Evolutionary conservation across 139 green algal species (phyloP).

Genomic region (Protoeuglena noctilucae): DNA sequence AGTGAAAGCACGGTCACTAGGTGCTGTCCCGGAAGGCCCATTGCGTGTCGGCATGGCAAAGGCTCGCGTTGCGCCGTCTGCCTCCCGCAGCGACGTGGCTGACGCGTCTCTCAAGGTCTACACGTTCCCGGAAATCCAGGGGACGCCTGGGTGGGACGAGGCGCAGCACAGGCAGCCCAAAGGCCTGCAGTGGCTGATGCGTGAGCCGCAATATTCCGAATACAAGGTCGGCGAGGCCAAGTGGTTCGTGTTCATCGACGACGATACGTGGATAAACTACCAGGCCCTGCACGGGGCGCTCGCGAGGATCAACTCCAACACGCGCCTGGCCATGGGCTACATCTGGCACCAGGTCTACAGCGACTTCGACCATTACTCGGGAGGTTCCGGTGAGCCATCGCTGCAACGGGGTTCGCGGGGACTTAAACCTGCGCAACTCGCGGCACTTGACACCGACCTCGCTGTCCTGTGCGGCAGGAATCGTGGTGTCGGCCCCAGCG

Average conservation of each 20-base stretch:
- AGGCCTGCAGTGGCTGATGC: background rate
- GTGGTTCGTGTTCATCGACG: background rate
- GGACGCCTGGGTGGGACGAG: background rate
- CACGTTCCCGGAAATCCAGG: background rate
- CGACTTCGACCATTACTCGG: too few relatives aligned
- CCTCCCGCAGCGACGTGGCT: background rate
- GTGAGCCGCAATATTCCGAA: background rate
- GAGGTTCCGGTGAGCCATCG: too few relatives aligned
- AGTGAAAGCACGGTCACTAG: too few relatives aligned
- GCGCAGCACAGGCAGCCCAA: background rate
- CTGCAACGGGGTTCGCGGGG: too few relatives aligned
- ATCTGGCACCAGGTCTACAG: background rate
- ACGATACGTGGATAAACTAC: background rate
- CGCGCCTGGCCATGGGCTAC: background rate
- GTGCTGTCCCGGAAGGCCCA: too few relatives aligned
- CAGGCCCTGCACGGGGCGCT: background rate
- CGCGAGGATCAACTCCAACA: background rate
- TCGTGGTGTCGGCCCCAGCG: too few relatives aligned
- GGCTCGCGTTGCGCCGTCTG: too few relatives aligned
- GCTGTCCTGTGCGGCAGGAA: too few relatives aligned
- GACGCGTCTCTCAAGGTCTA: background rate
- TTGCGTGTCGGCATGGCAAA: too few relatives aligned
- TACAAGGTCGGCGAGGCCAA: background rate
- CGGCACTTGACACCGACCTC: too few relatives aligned
- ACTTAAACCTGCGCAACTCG: too few relatives aligned